Evolutionary conservation across 2,329 filamentous ascomycete genomes (phyloP).

Genomic region (Aureobasidium mangrovei): DNA sequence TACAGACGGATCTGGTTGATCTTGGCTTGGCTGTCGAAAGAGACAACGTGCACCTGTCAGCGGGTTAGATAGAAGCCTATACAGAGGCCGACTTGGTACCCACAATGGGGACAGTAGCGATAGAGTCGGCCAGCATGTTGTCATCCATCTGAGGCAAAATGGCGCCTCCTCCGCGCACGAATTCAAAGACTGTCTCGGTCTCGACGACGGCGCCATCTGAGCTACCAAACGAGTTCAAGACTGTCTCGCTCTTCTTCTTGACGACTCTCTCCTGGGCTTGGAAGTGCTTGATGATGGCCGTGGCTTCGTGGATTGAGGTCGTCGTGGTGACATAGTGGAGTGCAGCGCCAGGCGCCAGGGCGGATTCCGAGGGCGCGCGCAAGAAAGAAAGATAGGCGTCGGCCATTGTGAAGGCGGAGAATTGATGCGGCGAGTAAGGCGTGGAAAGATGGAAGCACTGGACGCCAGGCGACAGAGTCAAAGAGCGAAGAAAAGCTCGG

Average conservation of each 20-base stretch:
- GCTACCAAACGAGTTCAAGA: constrained; percentile 67
- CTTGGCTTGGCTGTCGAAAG: constrained; percentile 66
- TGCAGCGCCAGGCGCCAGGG: constrained; percentile 37
- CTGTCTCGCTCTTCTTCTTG: constrained; percentile 72
- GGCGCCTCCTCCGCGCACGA: constrained; percentile 68
- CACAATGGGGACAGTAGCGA: constrained; percentile 73
- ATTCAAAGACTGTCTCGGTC: constrained; percentile 74
- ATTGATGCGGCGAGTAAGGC: background rate
- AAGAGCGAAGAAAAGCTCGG: background rate
- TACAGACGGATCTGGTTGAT: constrained; percentile 81
- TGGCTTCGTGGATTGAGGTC: constrained; percentile 59
- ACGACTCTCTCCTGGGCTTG: constrained; percentile 61
- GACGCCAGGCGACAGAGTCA: no score
- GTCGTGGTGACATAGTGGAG: constrained; percentile 84
- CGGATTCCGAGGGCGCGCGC: constrained; percentile 33
- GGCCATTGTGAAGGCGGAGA: constrained; percentile 26
- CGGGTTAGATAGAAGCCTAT: background rate
- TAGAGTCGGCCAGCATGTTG: constrained; percentile 81
- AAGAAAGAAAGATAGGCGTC: constrained; percentile 39
- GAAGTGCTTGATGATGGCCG: constrained; percentile 77
- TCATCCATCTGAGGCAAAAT: constrained; percentile 87
- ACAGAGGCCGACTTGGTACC: constrained; percentile 29
- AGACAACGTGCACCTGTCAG: constrained; percentile 67
- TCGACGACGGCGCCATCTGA: constrained; percentile 63
- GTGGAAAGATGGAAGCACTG: no score